Evolutionary conservation across 1,284 basidiomycete species (phyloP), one percentile per base, ranked within the genome.

Genomic region (Ganoderma sinense): DNA sequence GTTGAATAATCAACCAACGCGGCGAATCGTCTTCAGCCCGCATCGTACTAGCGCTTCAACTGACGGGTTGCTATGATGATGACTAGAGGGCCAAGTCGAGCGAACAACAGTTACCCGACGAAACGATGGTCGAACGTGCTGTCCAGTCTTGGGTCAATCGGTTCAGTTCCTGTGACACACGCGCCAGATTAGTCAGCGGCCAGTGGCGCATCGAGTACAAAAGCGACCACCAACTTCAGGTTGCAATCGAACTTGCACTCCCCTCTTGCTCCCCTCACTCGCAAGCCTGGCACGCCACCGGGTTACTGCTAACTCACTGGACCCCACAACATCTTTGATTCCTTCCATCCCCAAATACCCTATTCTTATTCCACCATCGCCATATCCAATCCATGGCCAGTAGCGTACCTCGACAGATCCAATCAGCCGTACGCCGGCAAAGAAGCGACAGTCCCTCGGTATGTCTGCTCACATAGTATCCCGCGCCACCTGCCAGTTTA

Each of bases 121-220:
- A 55, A 55, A 26, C 16, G 53, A 31, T 7, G 29, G 29, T 14
- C 10, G 13, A 6, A 2, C 14, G 29, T 33, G 16, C 14, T 33
- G 53, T 56, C 8, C 53, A 18, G 29, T 18, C 4, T 36, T 36
- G 3, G 36, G 6, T 36, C 36, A 10, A 36, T 36, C 36, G 10
- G 53, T 31, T 18, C 53, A 20, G 53, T 18, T 13, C 48, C 26
- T 23, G 6, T 4, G 53, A 16, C 6, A 14, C 53, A 56, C 31
- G 53, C 31, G 59, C 20, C 23, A 10, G 31, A 61, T 61, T 61
- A 61, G 59, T 61, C 59, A 61, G 59, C 59, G 14, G 29, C 36
- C 10, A 41, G 59, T 61, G 59, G 59, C 39, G 59, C 23, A 26
- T 14, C 23, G 36, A 40, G 39, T 40, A 61, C 59, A 61, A 61